Evolutionary conservation across 2,329 filamentous ascomycete species (phyloP), one percentile per base, ranked within the genome.

Genomic region (Aspergillus sclerotialis): DNA sequence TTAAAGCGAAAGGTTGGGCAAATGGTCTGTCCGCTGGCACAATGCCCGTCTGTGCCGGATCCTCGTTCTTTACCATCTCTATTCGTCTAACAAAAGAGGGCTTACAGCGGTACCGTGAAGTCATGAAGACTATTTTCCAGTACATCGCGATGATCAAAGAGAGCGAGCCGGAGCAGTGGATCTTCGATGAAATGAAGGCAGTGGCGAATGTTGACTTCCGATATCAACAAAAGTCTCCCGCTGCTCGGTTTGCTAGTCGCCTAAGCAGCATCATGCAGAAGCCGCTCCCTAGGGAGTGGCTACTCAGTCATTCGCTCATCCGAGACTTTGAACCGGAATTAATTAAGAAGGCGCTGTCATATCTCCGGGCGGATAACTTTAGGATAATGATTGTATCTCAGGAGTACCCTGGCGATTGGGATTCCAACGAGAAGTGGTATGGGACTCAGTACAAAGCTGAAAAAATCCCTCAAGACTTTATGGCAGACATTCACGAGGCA

Each of bases 391-490:
- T 96, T 32, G 78, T 93, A 17, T 90, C 87, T 15, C 84, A 88
- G 53, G 82, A 84, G 7, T 84, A 81, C 46, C 89, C 89, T 0
- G 89, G 87, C 0, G 74, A 78, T 33, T 95, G 87, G 85, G 75
- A 93, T 45, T 67, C 81, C 57, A 93, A 84, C 55, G 92, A 98
- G 67, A 87, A 89, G 56, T 98, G 92, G 92, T 98, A 98, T 50
- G 90, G 90, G 7, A 98, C 92, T 0, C 89, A 96, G 53, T 94
- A 95, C 64, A 84, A 79, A 43, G 74, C 81, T 19, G 84, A 93
- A 55, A 82, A 79, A 53, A 84, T 98, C 23, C 80, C 89, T 0
- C 56, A 72, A 10, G 79, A 88, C 12, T 81, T 95, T 48, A 69
- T 94, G 57, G 65, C 71, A 8, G 80, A 86, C 32, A 72, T 95